Conservation (phyloP, 148 eudicot species). For the Vaccinium darrowii region DNA sequence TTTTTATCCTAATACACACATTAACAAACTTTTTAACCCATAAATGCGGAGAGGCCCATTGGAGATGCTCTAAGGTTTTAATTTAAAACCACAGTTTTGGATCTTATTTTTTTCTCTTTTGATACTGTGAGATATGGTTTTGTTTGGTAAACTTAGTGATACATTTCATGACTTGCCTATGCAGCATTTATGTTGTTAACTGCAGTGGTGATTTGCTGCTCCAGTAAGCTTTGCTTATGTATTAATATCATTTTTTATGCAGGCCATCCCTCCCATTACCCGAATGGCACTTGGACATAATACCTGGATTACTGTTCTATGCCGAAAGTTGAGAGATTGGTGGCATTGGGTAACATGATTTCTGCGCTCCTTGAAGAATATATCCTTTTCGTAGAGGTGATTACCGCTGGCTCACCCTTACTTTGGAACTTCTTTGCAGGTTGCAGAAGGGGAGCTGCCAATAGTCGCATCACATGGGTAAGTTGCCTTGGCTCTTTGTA, state of each 20-base stretch:
- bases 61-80: neutral
- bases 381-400: conserved; percentile 17
- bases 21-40: too few relatives aligned
- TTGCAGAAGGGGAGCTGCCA: conserved; percentile 96
- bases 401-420: conserved; percentile 16
- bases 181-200: neutral
- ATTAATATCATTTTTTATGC: neutral
- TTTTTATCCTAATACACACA: too few relatives aligned
- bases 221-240: neutral
- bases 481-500: conserved; percentile 24
- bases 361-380: conserved; percentile 2
- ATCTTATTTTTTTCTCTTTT: conserved; percentile 3
- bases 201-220: neutral
- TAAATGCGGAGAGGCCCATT: too few relatives aligned
- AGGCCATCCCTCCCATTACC: conserved; percentile 95
- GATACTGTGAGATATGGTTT: neutral
- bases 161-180: neutral
- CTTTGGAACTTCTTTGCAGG: conserved; percentile 46
- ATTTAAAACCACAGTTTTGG: neutral
- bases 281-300: conserved; percentile 85
- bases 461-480: conserved; percentile 92
- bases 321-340: conserved; percentile 98
- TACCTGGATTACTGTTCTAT: conserved; percentile 95
- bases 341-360: conserved; percentile 89
- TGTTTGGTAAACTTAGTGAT: neutral